These are phyloP conservation scores for Annulohypoxylon nitens DNA, from an alignment of 495 filamentous ascomycete species.

Conservation along the genomic window DNA sequence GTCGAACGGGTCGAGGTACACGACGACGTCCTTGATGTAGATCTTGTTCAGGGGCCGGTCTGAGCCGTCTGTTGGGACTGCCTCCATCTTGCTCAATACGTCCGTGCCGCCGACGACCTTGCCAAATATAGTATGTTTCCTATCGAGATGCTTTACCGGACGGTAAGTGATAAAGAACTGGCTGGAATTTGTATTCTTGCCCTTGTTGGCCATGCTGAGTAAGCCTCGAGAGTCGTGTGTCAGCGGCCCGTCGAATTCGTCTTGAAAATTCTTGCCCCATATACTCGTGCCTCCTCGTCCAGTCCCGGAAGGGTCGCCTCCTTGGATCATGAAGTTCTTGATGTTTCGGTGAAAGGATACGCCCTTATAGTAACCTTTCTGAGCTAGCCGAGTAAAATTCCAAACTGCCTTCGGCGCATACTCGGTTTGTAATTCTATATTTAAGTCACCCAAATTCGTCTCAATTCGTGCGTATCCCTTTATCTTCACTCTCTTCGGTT, in stretches of 20 bases:
- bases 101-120: constrained; percentile 83
- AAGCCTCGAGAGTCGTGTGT: constrained; percentile 83
- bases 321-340: constrained; percentile 97
- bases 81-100: constrained; percentile 80
- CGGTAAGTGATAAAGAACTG: constrained; percentile 98
- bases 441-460: constrained; percentile 85
- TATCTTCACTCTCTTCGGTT: constrained; percentile 84
- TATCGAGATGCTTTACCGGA: constrained; percentile 83
- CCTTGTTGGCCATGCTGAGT: constrained; percentile 97
- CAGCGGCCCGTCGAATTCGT: constrained; percentile 91
- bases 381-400: constrained; percentile 92
- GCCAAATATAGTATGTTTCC: constrained; percentile 97
- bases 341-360: constrained; percentile 93
- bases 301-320: constrained; percentile 92
- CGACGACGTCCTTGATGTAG: constrained; percentile 81
- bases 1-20: constrained; percentile 96
- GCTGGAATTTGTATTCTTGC: constrained; percentile 93
- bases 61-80: constrained; percentile 73
- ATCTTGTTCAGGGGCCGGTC: constrained; percentile 82
- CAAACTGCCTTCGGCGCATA: constrained; percentile 92
- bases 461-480: constrained; percentile 92
- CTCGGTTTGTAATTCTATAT: constrained; percentile 91
- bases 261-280: constrained; percentile 91
- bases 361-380: constrained; percentile 88
- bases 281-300: constrained; percentile 87